Evolutionary conservation across 352 stramenopile genomes (phyloP).

Genomic region (Phytophthora pistaciae): DNA sequence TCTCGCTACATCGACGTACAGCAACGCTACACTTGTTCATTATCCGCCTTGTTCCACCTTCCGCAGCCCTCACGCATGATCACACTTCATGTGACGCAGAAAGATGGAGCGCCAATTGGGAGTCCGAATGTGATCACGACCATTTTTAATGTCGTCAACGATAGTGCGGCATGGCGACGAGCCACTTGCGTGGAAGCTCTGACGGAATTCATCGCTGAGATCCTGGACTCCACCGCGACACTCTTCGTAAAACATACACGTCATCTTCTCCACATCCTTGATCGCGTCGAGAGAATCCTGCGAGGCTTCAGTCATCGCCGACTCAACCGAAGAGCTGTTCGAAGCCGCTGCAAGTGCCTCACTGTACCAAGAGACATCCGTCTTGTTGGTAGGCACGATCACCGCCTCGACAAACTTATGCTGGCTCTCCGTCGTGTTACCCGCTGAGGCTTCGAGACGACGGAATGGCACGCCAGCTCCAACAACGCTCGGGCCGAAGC

Average conservation of each 20-base stretch:
- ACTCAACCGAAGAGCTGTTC: slow-evolving; percentile 44
- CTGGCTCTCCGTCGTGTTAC: slow-evolving; percentile 17
- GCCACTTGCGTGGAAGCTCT: slow-evolving; percentile 67
- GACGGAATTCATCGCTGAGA: slow-evolving; percentile 69
- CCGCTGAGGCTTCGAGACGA: slow-evolving; percentile 20
- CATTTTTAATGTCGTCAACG: slow-evolving; percentile 64
- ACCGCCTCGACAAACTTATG: slow-evolving; percentile 70
- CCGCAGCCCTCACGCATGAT: slow-evolving; percentile 19
- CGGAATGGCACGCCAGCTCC: slow-evolving; percentile 31
- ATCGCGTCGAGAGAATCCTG: slow-evolving; percentile 51
- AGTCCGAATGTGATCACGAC: slow-evolving; percentile 70
- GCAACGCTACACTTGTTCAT: slow-evolving; percentile 4
- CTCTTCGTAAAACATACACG: slow-evolving; percentile 89
- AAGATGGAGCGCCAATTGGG: slow-evolving; percentile 80
- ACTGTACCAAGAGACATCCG: slow-evolving; percentile 52
- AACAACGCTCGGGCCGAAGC: slow-evolving; percentile 25
- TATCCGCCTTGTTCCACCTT: not conserved
- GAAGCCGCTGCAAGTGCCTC: slow-evolving; percentile 60
- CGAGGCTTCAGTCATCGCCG: slow-evolving; percentile 23
- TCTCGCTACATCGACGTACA: slow-evolving; percentile 29
- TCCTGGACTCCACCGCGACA: slow-evolving; percentile 78
- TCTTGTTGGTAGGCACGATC: slow-evolving; percentile 58
- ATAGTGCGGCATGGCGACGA: slow-evolving; percentile 74
- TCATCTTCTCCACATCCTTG: slow-evolving; percentile 89
- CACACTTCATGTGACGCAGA: slow-evolving; percentile 70